Percentiles rank a stretch among this genome's conserved stretches.
Evolutionary conservation across 345 rosid species (phyloP).

Genomic region (Salix caprea): DNA sequence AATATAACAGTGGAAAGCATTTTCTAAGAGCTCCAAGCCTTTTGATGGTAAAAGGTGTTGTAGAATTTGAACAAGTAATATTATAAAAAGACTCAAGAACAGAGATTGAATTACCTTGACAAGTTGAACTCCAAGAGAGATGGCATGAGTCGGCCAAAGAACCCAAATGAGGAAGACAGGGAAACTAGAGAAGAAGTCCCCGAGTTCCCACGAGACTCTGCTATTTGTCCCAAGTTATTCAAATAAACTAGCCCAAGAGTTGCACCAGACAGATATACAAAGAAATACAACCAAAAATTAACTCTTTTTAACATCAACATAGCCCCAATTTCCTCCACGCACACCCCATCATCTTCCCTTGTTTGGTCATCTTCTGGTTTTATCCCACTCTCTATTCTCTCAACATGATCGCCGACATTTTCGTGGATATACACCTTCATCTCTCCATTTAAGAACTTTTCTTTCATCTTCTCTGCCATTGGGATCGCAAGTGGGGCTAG

Average conservation of each 20-base stretch:
- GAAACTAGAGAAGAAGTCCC: conserved; percentile 54
- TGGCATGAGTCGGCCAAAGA: conserved; percentile 90
- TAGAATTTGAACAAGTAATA: neutral
- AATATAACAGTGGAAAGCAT: too few species aligned
- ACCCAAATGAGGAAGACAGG: conserved; percentile 72
- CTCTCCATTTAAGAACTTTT: conserved; percentile 12
- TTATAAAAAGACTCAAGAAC: neutral
- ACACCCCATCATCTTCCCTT: conserved; percentile 5
- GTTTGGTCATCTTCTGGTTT: neutral
- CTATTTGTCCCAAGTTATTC: conserved; percentile 89
- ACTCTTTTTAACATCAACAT: conserved; percentile 49
- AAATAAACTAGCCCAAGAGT: conserved; percentile 71
- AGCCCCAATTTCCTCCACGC: conserved; percentile 65
- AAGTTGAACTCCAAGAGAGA: conserved; percentile 60
- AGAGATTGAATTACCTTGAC: conserved; percentile 44
- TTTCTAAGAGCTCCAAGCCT: too few species aligned
- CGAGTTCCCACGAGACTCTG: conserved; percentile 67
- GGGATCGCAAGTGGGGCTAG: conserved; percentile 54
- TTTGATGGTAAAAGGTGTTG: too few species aligned
- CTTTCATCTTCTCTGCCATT: conserved; percentile 12
- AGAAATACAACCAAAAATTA: conserved; percentile 75
- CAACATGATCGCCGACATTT: neutral
- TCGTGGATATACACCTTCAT: conserved; percentile 27
- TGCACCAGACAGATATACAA: conserved; percentile 71
- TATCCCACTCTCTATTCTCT: neutral